Conservation (phyloP, 495 filamentous ascomycete species). For the Pseudomonodictys pantanalensis region DNA sequence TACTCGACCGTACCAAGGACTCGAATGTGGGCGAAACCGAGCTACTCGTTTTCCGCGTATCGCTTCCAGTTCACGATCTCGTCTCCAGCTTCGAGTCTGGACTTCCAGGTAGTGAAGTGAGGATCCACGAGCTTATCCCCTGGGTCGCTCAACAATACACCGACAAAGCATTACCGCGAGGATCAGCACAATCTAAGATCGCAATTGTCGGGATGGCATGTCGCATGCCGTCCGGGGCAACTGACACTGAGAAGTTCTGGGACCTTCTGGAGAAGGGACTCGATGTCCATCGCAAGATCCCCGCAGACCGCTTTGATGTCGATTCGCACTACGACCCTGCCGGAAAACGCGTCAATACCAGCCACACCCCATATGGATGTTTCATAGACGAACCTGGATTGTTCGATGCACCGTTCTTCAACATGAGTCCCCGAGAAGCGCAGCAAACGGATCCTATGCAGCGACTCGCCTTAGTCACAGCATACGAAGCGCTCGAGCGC, state of each 20-base stretch:
- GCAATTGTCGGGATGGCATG: constrained; percentile 48
- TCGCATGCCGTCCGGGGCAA: constrained; percentile 43
- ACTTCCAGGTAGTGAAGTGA: neutral
- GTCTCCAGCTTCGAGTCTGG: neutral
- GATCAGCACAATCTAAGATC: constrained; percentile 34
- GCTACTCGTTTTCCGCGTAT: neutral
- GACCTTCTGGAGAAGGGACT: constrained; percentile 42
- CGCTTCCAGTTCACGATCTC: constrained; percentile 1
- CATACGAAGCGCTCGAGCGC: constrained; percentile 46
- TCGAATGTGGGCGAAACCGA: neutral
- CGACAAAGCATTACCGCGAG: too few species aligned
- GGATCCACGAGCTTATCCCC: neutral
- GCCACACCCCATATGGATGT: constrained; percentile 39
- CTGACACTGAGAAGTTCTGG: constrained; percentile 44
- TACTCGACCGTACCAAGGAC: neutral
- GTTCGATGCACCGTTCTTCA: constrained; percentile 47
- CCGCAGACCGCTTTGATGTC: constrained; percentile 47
- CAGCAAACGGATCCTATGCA: constrained; percentile 42
- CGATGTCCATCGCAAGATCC: constrained; percentile 43
- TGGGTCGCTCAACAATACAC: constrained; percentile 32
- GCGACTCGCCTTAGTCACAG: constrained; percentile 39
- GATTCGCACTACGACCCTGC: constrained; percentile 46
- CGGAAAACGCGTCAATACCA: constrained; percentile 44
- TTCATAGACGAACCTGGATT: constrained; percentile 42
- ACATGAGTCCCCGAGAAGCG: constrained; percentile 48